phyloP scores from a whole-genome alignment of 495 filamentous ascomycete species.

The Lophiotrema nucula region DNA sequence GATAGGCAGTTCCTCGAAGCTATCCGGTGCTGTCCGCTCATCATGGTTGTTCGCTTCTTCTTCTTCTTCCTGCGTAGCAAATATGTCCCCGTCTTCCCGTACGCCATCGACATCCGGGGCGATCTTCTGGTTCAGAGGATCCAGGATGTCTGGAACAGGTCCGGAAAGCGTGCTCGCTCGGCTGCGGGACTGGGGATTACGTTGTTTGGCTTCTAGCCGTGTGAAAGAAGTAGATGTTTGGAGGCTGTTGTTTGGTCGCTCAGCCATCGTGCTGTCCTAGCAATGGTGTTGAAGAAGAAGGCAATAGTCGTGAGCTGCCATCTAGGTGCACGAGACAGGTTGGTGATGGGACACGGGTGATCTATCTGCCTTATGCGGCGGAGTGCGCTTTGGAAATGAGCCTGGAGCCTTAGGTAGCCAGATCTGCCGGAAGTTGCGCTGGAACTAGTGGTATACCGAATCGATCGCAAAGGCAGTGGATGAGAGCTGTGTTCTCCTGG shows the following conservation, averaged over 20 bases:
- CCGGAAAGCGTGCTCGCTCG: conserved; percentile 65
- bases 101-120: conserved; percentile 28
- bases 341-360: too few relatives aligned
- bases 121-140: conserved; percentile 33
- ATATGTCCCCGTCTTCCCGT: conserved; percentile 42
- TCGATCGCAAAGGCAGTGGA: too few relatives aligned
- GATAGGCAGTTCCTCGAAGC: conserved; percentile 84
- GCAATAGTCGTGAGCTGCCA: too few relatives aligned
- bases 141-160: conserved; percentile 47
- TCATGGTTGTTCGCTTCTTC: conserved; percentile 50
- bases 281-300: too few relatives aligned
- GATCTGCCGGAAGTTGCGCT: too few relatives aligned
- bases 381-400: too few relatives aligned
- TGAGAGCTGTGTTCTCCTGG: too few relatives aligned
- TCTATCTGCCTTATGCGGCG: too few relatives aligned
- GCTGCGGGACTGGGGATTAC: conserved; percentile 48
- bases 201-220: conserved; percentile 47
- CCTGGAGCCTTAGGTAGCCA: too few relatives aligned
- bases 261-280: conserved; percentile 27
- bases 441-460: too few relatives aligned
- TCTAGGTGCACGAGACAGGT: too few relatives aligned
- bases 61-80: conserved; percentile 44
- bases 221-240: conserved; percentile 55
- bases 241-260: conserved; percentile 41
- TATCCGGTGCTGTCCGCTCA: conserved; percentile 54